phyloP scores from a whole-genome alignment of 805 yeast species.

The Debaryomyces castellii region DNA sequence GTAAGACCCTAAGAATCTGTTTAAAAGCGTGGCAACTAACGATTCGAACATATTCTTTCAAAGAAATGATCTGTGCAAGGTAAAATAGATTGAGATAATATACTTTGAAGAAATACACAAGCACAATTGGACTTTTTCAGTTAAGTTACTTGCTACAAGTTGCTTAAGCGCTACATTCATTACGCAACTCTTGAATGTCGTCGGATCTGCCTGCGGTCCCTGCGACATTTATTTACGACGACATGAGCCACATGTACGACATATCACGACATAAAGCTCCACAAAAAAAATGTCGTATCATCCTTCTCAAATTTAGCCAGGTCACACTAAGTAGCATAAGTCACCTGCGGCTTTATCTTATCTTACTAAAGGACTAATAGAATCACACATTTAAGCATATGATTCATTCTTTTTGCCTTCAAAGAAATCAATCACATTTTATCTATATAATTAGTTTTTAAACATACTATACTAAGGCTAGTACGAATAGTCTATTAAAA shows the following conservation, averaged over 20 bases:
- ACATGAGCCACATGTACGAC: too few species aligned
- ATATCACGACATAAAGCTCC: background rate
- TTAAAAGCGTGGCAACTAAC: slow-evolving; percentile 60
- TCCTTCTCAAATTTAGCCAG: background rate
- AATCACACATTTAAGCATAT: background rate
- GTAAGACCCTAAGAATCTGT: slow-evolving; percentile 65
- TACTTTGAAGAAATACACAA: background rate
- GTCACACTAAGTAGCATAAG: background rate
- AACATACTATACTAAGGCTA: background rate
- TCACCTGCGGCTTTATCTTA: slow-evolving; percentile 1
- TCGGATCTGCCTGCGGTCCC: background rate
- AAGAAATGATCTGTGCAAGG: too few species aligned
- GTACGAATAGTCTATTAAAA: background rate
- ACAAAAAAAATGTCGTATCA: background rate
- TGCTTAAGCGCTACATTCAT: background rate
- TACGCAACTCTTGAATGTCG: background rate
- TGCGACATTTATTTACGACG: too few species aligned
- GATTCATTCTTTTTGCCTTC: slow-evolving; percentile 1
- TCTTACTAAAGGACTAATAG: background rate
- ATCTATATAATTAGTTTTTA: background rate
- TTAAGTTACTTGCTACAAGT: background rate
- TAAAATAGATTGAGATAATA: too few species aligned
- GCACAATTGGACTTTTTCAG: background rate
- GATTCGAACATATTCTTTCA: slow-evolving; percentile 55
- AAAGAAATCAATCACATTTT: background rate